These are phyloP conservation scores for Zygotorulaspora chibaensis DNA, from an alignment of 805 yeast genomes.

Conservation along the genomic window DNA sequence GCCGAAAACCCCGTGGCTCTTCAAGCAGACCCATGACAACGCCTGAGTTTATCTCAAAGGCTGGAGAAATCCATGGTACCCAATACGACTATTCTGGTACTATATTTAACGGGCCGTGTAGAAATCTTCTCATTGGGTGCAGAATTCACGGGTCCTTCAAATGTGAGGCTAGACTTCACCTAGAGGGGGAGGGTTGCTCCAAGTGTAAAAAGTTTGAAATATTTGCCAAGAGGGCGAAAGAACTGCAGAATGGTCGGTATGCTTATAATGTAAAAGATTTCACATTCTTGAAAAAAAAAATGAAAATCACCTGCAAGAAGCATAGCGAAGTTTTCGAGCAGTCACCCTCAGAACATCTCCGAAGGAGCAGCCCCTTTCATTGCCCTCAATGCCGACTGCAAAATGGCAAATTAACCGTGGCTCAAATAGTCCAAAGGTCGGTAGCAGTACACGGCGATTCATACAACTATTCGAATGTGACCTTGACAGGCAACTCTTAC, in stretches of 20 bases:
- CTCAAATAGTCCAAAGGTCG: background rate
- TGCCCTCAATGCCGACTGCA: background rate
- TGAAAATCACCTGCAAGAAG: background rate
- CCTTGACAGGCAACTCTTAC: background rate
- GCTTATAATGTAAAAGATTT: background rate
- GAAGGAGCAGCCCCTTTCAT: background rate
- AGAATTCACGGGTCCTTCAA: constrained; percentile 1
- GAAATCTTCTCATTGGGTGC: background rate
- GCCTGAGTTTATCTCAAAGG: background rate
- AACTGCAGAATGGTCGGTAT: background rate
- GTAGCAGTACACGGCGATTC: background rate
- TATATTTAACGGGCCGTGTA: background rate
- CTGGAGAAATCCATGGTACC: background rate
- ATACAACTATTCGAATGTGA: background rate
- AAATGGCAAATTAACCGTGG: background rate
- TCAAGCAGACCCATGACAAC: background rate
- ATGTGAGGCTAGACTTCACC: background rate
- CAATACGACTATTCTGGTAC: constrained; percentile 1
- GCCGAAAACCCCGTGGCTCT: background rate
- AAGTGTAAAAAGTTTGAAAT: background rate
- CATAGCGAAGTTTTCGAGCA: background rate
- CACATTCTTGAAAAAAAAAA: background rate
- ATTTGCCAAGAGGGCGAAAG: background rate
- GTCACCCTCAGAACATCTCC: background rate
- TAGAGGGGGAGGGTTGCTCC: constrained; percentile 1